Evolutionary conservation across 371 early-diverging fungal species (phyloP), one percentile per base, ranked within the genome.

Genomic region (Mucor lusitanicus): DNA sequence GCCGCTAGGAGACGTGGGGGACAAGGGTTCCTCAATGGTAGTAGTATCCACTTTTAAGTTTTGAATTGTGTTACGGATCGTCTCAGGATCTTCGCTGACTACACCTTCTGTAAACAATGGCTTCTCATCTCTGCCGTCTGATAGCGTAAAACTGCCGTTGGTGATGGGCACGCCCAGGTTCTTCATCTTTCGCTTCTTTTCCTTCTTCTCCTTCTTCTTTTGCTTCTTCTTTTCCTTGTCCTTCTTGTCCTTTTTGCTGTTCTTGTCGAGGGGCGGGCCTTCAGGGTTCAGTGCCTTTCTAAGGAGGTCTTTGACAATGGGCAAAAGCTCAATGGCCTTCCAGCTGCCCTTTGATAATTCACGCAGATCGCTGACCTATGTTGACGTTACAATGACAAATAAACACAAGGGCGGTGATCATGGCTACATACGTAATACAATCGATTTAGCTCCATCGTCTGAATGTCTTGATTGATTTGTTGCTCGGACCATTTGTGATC

Each of bases 311-410:
- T 71, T 73, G 7, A 78, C 79, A 33, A 78, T 64, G 7, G 75
- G 79, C n/a, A 78, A 50, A 23, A 78, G 44, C 61, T 77, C 82
- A 87, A 63, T 63, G 4, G 39, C 87, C 73, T 81, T 81, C 89
- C 89, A 89, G 65, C 89, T 89, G 46, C 84, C 75, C 17, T 78
- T 72, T 6, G 89, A 89, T 42, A 89, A 72, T 28, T 81, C 78
- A 27, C 88, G 85, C 25, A 89, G 71, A 61, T 89, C 89, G 23
- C 79, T 81, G 30, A 84, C 73, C 84, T 84, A 50, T 50, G 19
- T 25, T 23, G 6, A 53, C 13, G 13, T 13, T 53, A 53, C 13
- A 53, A 25, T 12, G 15, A 23, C 15, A 37, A 3, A 37, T 37
- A 27, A 0, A 53, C 8, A 15, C 3, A 25, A 53, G 23, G 53